Base-by-base conservation (phyloP, 495 filamentous ascomycete species). In the Xylaria venustula region DNA sequence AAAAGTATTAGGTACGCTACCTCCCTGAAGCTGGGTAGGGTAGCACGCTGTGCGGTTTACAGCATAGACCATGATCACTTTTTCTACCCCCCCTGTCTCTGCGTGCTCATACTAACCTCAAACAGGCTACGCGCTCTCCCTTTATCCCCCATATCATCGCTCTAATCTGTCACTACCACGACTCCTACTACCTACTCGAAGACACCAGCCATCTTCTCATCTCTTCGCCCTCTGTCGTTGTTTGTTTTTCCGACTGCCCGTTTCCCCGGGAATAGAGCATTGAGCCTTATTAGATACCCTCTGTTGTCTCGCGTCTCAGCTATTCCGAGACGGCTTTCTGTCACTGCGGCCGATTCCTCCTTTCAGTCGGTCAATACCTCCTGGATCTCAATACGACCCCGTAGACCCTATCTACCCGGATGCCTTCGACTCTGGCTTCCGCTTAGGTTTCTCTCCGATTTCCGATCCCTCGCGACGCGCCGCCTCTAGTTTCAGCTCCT, bases 341-440 rank as follows among this genome's bases (percentile, higher is more conserved):
- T 63, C 42, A 32, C 51, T 25, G 44, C 49, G 61, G 28, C 53
- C 30, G 34, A 19, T 9, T 50, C 51, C 34, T 14, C 54, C 58
- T 64, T 62, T 58, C 48, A 58, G 56, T 63, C 42, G 36, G 56
- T 63, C 42, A 25, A 58, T 54, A 44, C 48, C 40, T 45, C 28
- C 40, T 53, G 32, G 46, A 49, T 30, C 45, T 20, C 59, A 42
- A 54, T 26, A 47, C 54, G 17, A 48, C 55, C 44, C 42, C 62
- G 47, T 54, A 52, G 37, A 55, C 64, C 40, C 30, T 52, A 63
- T 66, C 53, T 42, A 64, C 56, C 60, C 69, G 69, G 40, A 71
- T 71, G 69, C 64, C 67, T 71, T 63, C 59, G 65, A 60, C 62
- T 64, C 40, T 51, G 61, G 51, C 52, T 61, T 61, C 23, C 58